Evolutionary conservation across 1,284 basidiomycete species (phyloP).

Genomic region (Agaricales sp.): DNA sequence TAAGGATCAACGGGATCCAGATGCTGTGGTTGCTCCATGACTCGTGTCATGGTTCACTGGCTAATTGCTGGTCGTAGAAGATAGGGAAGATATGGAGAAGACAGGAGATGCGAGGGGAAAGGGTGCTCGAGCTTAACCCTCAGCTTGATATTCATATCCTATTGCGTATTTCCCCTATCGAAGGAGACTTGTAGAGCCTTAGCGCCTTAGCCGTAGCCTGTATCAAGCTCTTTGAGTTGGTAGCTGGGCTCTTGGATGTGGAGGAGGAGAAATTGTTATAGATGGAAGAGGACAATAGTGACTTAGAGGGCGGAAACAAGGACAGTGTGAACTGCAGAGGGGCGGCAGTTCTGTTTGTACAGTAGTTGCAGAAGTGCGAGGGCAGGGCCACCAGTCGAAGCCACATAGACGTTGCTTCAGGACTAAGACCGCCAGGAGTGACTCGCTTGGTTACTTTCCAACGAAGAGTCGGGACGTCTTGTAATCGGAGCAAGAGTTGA

Average conservation of each 20-base stretch:
- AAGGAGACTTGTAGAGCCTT: no score
- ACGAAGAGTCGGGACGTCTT: no score
- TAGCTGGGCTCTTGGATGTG: not conserved
- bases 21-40: not conserved
- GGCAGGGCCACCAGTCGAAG: constrained; percentile 1
- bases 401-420: not conserved
- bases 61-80: not conserved
- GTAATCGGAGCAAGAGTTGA: no score
- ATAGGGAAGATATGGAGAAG: not conserved
- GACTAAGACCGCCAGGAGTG: not conserved
- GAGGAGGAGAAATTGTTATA: not conserved
- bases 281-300: not conserved
- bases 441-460: no score
- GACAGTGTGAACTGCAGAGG: not conserved
- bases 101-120: no score
- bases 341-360: not conserved
- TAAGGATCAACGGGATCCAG: not conserved
- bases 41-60: not conserved
- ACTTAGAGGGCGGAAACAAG: not conserved
- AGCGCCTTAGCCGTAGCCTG: not conserved
- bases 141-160: no score
- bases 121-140: no score
- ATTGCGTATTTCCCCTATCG: no score
- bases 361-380: not conserved
- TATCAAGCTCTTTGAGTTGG: not conserved